Base-by-base conservation (phyloP, 495 filamentous ascomycete genomes). In the Talaromyces proteolyticus region DNA sequence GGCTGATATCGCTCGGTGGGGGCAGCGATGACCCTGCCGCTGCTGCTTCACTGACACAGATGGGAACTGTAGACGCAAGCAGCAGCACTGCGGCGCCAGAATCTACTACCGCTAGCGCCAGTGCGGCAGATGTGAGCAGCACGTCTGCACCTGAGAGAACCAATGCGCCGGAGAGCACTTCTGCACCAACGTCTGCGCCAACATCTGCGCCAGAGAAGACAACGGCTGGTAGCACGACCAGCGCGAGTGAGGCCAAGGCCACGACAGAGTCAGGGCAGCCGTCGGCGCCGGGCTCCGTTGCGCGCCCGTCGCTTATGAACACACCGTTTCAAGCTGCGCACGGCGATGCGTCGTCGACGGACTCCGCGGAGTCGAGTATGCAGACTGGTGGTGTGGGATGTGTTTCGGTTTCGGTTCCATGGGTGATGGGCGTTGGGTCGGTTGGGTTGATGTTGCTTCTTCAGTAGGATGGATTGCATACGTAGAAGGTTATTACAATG, bases 1-100 rank as follows among this genome's bases (percentile, higher is more conserved):
- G 65, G 5, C 63, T 67, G 19, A 36, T 78, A 16, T 62, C 36
- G 42, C 44, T 55, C 21, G 51, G 54, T 16, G 62, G 62, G 42
- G 66, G 56, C n/a, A 44, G 36, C 17, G 52, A 44, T 36, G 38
- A 40, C 29, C 45, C 52, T 42, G 36, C 51, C n/a, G 57, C 59
- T 17, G 24, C 44, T 22, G 49, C 45, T 6, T 25, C 44, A 38
- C 39, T 49, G 48, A 8, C 29, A 4, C 12, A 12, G 22, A 49
- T 10, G 22, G 40, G 25, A 11, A 47, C 54, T 6, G 19, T 18
- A 5, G 23, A 26, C 2, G 19, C 47, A 24, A 38, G 3, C n/a
- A 19, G 12, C 37, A 24, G 14, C 20, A 40, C 46, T n/a, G 14
- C 12, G 8, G 19, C 44, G n/a, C 1, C 44, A 16, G 20, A 10